phyloP scores from a whole-genome alignment of 345 rosid genomes.

The Eucalyptus polyanthemos region DNA sequence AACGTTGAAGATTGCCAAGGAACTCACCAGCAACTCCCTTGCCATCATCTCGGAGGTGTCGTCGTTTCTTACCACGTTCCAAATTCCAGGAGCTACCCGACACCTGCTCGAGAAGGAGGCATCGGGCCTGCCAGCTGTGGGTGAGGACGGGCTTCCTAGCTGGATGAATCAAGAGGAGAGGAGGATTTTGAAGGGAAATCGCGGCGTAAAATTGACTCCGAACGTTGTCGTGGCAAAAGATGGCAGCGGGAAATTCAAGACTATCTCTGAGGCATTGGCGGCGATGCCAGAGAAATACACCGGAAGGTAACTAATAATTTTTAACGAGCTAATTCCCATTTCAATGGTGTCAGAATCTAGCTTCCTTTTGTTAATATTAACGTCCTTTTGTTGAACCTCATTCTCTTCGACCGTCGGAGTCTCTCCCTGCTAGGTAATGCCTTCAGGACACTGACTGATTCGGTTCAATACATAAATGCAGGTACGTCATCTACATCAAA shows the following conservation, averaged over 20 bases:
- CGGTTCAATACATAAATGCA: not conserved
- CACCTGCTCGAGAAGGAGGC: slow-evolving; percentile 23
- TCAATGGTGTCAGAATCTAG: not conserved
- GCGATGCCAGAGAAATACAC: slow-evolving; percentile 43
- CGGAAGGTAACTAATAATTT: slow-evolving; percentile 31
- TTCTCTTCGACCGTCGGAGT: not conserved
- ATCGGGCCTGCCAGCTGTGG: not conserved
- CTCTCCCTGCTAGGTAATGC: not conserved
- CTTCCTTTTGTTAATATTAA: not conserved
- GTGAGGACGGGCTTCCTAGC: slow-evolving; percentile 22
- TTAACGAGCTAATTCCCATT: not conserved
- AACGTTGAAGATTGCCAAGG: slow-evolving; percentile 21
- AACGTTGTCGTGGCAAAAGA: slow-evolving; percentile 66
- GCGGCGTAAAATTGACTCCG: slow-evolving; percentile 20
- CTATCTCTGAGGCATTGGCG: slow-evolving; percentile 47
- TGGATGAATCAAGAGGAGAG: slow-evolving; percentile 57
- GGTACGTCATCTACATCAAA: slow-evolving; percentile 65
- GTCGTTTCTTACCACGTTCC: not conserved
- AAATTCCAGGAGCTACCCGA: slow-evolving; percentile 4
- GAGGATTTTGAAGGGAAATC: slow-evolving; percentile 30
- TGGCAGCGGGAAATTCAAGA: slow-evolving; percentile 66
- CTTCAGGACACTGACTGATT: not conserved
- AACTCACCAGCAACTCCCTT: slow-evolving; percentile 63
- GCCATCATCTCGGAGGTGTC: slow-evolving; percentile 37
- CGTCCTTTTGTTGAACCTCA: not conserved